phyloP scores from a whole-genome alignment of 371 early-diverging fungal genomes.

The Actinomortierella ambigua region DNA sequence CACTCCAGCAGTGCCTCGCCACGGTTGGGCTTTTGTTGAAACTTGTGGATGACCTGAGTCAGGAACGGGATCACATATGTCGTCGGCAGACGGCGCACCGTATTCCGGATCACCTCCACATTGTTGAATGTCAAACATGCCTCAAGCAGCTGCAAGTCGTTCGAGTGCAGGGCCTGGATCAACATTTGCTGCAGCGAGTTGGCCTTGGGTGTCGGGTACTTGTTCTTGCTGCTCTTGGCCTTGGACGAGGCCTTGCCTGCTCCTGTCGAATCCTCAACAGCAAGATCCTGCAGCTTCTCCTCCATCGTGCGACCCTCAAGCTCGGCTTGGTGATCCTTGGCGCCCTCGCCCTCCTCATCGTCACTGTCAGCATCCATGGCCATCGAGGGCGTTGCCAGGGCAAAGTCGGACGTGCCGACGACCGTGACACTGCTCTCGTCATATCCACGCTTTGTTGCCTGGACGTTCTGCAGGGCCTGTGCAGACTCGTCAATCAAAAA shows the following conservation, averaged over 20 bases:
- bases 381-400: constrained; percentile 27
- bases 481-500: constrained; percentile 59
- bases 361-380: constrained; percentile 9
- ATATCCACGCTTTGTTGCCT: constrained; percentile 45
- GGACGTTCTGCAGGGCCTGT: constrained; percentile 55
- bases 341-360: constrained; percentile 25
- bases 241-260: constrained; percentile 34
- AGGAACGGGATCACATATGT: constrained; percentile 76
- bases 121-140: constrained; percentile 66
- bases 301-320: constrained; percentile 49
- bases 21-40: constrained; percentile 73
- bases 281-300: constrained; percentile 47
- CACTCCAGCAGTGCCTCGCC: constrained; percentile 70
- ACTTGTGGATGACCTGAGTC: constrained; percentile 62
- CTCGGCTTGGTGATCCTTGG: background rate
- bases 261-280: constrained; percentile 31
- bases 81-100: constrained; percentile 72
- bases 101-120: constrained; percentile 67
- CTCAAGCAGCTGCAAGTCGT: constrained; percentile 70
- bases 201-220: constrained; percentile 49
- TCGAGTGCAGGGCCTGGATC: constrained; percentile 78
- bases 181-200: constrained; percentile 75
- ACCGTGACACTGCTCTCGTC: constrained; percentile 43
- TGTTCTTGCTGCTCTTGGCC: constrained; percentile 25
- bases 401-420: constrained; percentile 37